Conservation (phyloP, 257 asterid species). For the Eustoma russellianum region DNA sequence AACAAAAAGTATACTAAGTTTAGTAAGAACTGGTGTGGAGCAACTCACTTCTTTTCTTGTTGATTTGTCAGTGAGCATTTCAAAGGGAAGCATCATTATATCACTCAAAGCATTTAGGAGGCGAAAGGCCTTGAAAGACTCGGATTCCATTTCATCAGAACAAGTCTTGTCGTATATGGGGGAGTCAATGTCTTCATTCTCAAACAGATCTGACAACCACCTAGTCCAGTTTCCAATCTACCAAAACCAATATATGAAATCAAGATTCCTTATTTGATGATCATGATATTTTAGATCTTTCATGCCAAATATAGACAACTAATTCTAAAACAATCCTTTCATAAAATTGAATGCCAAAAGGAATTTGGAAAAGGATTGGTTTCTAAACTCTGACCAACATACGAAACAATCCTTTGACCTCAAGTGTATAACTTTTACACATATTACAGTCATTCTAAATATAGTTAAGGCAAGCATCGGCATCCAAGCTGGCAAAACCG, state of each 20-base stretch:
- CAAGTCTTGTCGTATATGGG: constrained; percentile 20
- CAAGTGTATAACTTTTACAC: too few relatives aligned
- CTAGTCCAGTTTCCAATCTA: constrained; percentile 91
- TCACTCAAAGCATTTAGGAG: constrained; percentile 76
- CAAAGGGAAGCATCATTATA: constrained; percentile 89
- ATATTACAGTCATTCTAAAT: too few relatives aligned
- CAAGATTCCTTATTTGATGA: background rate
- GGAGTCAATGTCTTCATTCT: constrained; percentile 49
- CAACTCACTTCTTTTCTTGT: constrained; percentile 69
- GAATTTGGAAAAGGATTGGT: too few relatives aligned
- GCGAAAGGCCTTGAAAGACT: constrained; percentile 55
- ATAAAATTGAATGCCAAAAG: too few relatives aligned
- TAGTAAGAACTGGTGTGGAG: background rate
- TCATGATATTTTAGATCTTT: background rate
- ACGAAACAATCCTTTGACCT: too few relatives aligned
- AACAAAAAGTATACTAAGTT: background rate
- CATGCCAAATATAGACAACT: too few relatives aligned
- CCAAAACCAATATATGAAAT: constrained; percentile 11
- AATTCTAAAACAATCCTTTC: too few relatives aligned
- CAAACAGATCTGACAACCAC: constrained; percentile 74
- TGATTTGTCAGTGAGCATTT: constrained; percentile 62
- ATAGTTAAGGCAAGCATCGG: too few relatives aligned
- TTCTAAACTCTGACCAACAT: too few relatives aligned
- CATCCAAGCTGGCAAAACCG: too few relatives aligned
- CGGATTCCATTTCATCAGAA: constrained; percentile 22